These are phyloP conservation scores for Mortierella sp. DNA, from an alignment of 371 early-diverging fungal species.

Conservation along the genomic window DNA sequence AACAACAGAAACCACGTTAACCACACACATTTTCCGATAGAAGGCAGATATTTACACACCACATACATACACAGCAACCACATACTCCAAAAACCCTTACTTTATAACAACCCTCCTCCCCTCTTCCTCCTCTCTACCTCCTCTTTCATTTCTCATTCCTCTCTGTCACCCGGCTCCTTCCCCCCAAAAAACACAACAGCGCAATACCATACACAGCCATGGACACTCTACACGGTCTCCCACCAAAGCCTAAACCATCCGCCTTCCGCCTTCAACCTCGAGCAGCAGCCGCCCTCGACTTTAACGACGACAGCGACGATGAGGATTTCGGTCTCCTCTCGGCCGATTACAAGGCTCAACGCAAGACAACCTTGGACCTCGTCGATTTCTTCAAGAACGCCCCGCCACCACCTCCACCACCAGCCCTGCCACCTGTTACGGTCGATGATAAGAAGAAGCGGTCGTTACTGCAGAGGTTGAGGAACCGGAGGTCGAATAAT, in stretches of 20 bases:
- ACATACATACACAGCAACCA: background rate
- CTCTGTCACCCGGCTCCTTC: background rate
- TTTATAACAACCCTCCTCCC: slow-evolving; percentile 2
- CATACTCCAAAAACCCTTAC: background rate
- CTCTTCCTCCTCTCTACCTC: background rate
- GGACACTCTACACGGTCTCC: background rate
- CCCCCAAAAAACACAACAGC: background rate
- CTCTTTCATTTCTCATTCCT: background rate
- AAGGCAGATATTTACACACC: background rate
- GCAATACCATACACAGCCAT: background rate
- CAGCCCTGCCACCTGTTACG: slow-evolving; percentile 19
- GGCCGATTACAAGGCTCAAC: slow-evolving; percentile 42
- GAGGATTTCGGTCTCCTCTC: slow-evolving; percentile 28
- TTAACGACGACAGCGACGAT: slow-evolving; percentile 43
- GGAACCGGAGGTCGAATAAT: slow-evolving; percentile 28
- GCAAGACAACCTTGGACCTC: slow-evolving; percentile 36
- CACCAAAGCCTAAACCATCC: slow-evolving; percentile 7
- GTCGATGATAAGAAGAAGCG: slow-evolving; percentile 53
- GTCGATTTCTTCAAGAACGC: slow-evolving; percentile 53
- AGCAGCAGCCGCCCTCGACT: slow-evolving; percentile 42
- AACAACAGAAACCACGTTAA: slow-evolving; percentile 2
- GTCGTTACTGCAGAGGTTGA: slow-evolving; percentile 38
- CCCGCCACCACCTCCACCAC: slow-evolving; percentile 35
- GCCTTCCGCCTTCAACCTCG: slow-evolving; percentile 48
- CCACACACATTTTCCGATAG: background rate